Conservation (phyloP, 1,284 basidiomycete genomes). For the Ustanciosporium gigantosporum region DNA sequence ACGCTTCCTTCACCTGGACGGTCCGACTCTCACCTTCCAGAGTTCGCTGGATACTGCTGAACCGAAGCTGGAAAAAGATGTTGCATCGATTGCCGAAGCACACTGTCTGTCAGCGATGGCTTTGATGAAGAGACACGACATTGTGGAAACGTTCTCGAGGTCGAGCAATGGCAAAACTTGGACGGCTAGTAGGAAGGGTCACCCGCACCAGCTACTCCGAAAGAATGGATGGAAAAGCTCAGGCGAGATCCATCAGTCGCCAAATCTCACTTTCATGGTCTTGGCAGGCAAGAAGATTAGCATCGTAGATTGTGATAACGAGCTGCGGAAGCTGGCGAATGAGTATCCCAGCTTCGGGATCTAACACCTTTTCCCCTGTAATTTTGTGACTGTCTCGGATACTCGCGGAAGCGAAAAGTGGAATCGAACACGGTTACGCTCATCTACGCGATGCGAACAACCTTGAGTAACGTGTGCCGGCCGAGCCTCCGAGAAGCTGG, state of each 20-base stretch:
- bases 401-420: too few species aligned
- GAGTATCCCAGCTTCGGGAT: slow-evolving; percentile 40
- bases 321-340: slow-evolving; percentile 32
- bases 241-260: background rate
- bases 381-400: too few species aligned
- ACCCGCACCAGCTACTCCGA: background rate
- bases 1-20: slow-evolving; percentile 31
- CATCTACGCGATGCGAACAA: too few species aligned
- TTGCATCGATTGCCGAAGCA: slow-evolving; percentile 17
- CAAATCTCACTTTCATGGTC: slow-evolving; percentile 23
- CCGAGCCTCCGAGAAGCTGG: too few species aligned
- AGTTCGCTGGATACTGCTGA: slow-evolving; percentile 7
- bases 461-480: too few species aligned
- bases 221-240: background rate
- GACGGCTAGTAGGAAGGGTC: slow-evolving; percentile 16
- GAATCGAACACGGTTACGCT: too few species aligned
- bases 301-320: slow-evolving; percentile 35
- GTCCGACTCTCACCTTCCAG: slow-evolving; percentile 17
- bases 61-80: slow-evolving; percentile 17
- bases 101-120: slow-evolving; percentile 29
- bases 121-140: slow-evolving; percentile 20
- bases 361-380: too few species aligned
- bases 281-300: slow-evolving; percentile 34
- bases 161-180: slow-evolving; percentile 37
- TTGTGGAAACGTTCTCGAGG: slow-evolving; percentile 37